Base-by-base conservation (phyloP, 352 stramenopile genomes). In the Phytopythium helicoides region DNA sequence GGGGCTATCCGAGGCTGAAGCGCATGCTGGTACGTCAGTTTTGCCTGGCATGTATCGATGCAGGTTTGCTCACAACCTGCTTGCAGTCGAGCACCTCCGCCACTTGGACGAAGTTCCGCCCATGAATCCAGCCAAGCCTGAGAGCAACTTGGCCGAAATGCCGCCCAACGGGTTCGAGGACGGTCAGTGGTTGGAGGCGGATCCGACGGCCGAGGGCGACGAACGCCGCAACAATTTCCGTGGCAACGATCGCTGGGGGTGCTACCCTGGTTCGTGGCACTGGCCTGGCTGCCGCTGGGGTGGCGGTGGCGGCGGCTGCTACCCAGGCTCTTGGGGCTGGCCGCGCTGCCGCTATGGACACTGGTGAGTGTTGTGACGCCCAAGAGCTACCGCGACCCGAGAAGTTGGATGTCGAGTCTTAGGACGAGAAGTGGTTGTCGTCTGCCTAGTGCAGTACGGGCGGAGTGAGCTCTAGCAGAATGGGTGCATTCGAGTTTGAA, bases 221-320 rank as follows among this genome's bases (percentile, higher is more conserved):
- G 28, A 33, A 5, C 9, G 9, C 9, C 5, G 9, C 28, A 5
- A 33, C 28, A 5, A 33, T 33, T 9, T 10, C 28, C 28, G 9
- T 6, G 47, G 12, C 1, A 25, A 39, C 18, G 19, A 54, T 36
- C 34, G 21, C 18, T 52, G 31, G 48, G 28, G 35, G 10, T 66
- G 58, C 41, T 22, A 19, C 37, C 58, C 52, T 3, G 58, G 58
- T 7, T 50, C 58, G 7, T 61, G 52, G 58, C 33, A 42, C 36
- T 66, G 58, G 58, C 58, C 58, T 19, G 37, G 39, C 3, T 66
- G 58, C 21, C 52, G 52, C 25, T 50, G 39, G 54, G 58, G 58
- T 15, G 58, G 53, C 19, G 15, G 46, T 28, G 48, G 49, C 25
- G 45, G 45, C 10, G 50, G 50, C 25, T 62, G 60, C 49, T 59